Evolutionary conservation across 1,139 yeast genomes (phyloP).

Genomic region (Saccharomycopsis hybrid): DNA sequence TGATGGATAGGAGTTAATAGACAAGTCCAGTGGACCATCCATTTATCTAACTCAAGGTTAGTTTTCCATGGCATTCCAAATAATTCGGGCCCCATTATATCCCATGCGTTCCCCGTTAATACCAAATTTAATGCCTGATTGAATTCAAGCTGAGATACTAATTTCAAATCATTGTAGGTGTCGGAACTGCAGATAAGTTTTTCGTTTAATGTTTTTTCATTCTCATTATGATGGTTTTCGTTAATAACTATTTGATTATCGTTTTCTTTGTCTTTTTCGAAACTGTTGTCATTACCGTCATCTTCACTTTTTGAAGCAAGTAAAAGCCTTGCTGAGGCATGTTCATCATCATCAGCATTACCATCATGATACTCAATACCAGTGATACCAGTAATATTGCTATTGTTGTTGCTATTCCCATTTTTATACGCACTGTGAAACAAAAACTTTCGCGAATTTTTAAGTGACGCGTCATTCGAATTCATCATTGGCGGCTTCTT

Average conservation of each 20-base stretch:
- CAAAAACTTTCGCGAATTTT: constrained; percentile 15
- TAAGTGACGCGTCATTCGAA: constrained; percentile 5
- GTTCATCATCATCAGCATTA: neutral
- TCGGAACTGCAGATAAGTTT: constrained; percentile 20
- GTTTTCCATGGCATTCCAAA: constrained; percentile 65
- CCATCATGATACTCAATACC: neutral
- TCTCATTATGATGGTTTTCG: neutral
- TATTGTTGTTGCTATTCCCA: neutral
- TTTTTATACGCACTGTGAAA: constrained; percentile 3
- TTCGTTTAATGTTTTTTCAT: constrained; percentile 23
- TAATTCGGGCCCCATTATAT: constrained; percentile 48
- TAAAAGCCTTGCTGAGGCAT: neutral
- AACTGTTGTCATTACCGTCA: constrained; percentile 5
- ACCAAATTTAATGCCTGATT: constrained; percentile 60
- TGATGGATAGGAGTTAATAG: constrained; percentile 50
- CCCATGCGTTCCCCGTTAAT: constrained; percentile 59
- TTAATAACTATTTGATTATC: constrained; percentile 15
- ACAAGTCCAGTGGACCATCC: constrained; percentile 83
- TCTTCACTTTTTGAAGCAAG: neutral
- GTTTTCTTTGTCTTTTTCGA: constrained; percentile 20
- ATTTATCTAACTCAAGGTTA: constrained; percentile 60
- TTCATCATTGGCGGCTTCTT: constrained; percentile 21
- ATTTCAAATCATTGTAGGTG: constrained; percentile 45
- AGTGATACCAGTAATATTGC: neutral
- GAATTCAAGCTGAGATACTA: constrained; percentile 69